Base-by-base conservation (phyloP, 768 basidiomycete species). In the Trametes cingulata region DNA sequence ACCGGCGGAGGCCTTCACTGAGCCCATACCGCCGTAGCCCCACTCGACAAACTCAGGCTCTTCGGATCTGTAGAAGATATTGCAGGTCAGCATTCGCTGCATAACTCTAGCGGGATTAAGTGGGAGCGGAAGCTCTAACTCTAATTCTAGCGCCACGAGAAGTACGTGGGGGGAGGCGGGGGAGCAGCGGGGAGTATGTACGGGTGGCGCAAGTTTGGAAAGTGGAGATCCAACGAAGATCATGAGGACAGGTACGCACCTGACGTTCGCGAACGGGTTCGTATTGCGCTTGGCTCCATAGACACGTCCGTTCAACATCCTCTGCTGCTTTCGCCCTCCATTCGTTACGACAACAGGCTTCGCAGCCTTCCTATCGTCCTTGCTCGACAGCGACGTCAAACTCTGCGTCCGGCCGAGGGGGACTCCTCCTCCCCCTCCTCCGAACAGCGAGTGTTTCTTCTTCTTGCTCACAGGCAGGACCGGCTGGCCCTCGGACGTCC, bases 1-100 rank as follows among this genome's bases (percentile, higher is more conserved):
- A 22, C 62, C 64, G 33, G 56, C 58, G 5, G 42, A 47, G 29
- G 62, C 71, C 69, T 33, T 61, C 39, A 68, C 72, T 19, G 67
- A 72, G 25, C 93, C 93, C 87, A 93, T 88, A 2, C 90, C 90
- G 33, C 90, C 90, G 58, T 89, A 91, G 0, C 93, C 93, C 93
- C 93, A 95, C 72, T 95, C 93, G 15, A 93, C 91, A 65, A 95
- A 95, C 69, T 88, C 88, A 33, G 89, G 88, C 62, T 91, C 90
- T 0, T 86, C 82, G 27, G 85, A 64, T 14, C 69, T 71, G 37
- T 10, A 10, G 6, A 51, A 46, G 27, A 17, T 17, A 22, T 9
- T 29, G 5, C 35, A 12, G 2, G 43, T 53, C 40, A 51, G 54
- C 35, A 29, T 19, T 41, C 33, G 19, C 29, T 33, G 6, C 52